These are phyloP conservation scores for Phalaenopsis hybrid DNA, from an alignment of 116 monocot genomes.

Conservation along the genomic window DNA sequence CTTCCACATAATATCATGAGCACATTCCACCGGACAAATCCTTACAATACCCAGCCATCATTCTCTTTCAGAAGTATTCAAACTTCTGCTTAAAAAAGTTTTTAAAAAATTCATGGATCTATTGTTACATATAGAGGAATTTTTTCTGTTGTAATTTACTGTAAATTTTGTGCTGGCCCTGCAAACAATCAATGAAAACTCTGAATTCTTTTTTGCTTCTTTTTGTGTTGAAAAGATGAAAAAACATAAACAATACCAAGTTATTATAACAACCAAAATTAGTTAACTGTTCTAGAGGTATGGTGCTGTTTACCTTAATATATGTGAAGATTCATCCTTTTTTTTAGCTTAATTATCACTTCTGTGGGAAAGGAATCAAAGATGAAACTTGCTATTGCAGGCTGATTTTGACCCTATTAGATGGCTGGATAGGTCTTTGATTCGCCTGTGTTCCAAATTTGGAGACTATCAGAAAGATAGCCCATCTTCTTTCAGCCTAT, in stretches of 20 bases:
- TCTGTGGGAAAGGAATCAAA: neutral
- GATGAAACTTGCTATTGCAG: constrained; percentile 29
- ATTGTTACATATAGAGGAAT: neutral
- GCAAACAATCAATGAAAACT: neutral
- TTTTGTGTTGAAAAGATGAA: neutral
- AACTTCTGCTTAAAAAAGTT: neutral
- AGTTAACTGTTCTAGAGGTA: too few species aligned
- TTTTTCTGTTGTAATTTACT: neutral
- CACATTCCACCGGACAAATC: too few species aligned
- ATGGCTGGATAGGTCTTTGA: constrained; percentile 91
- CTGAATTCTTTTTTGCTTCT: neutral
- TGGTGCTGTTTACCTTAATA: too few species aligned
- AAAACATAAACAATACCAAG: neutral
- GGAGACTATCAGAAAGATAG: constrained; percentile 89
- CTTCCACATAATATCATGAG: too few species aligned
- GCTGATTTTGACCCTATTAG: constrained; percentile 91
- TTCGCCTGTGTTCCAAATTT: constrained; percentile 83
- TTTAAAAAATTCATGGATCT: neutral
- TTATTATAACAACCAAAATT: neutral
- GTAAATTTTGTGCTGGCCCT: neutral
- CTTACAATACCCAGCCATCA: too few species aligned
- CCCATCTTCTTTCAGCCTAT: constrained; percentile 83
- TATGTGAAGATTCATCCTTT: neutral
- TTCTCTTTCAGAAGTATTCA: too few species aligned
- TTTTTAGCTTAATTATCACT: neutral